A percentile compares a stretch with the other conserved stretches of the same genome.
phyloP scores from a whole-genome alignment of 1,139 yeast species.

The Hyphopichia burtonii region DNA sequence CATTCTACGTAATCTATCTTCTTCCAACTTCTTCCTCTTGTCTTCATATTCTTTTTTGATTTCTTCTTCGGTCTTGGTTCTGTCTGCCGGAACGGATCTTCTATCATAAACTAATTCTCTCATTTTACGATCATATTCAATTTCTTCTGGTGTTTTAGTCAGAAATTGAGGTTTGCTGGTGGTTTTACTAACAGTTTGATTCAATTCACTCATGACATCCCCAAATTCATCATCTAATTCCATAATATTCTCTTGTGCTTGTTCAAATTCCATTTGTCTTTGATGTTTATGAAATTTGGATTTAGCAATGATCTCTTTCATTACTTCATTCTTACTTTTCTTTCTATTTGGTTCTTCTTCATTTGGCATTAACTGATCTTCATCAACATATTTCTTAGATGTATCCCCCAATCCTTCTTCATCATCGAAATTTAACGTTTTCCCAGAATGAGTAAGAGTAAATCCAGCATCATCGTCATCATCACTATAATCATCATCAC shows the following conservation, averaged over 20 bases:
- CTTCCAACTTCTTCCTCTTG: constrained; percentile 66
- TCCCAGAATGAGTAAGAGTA: constrained; percentile 77
- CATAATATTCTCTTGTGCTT: constrained; percentile 66
- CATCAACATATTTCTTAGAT: constrained; percentile 30
- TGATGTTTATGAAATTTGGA: constrained; percentile 87
- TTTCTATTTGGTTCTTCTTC: constrained; percentile 49
- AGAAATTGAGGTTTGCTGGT: constrained; percentile 18
- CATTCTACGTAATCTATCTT: constrained; percentile 82
- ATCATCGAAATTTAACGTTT: constrained; percentile 53
- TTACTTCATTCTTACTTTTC: constrained; percentile 90
- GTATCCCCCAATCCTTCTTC: constrained; percentile 24
- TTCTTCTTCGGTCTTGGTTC: constrained; percentile 93
- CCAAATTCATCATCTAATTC: constrained; percentile 79
- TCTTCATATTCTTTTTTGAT: constrained; percentile 66
- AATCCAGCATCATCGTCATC: constrained; percentile 31
- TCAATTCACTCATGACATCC: constrained; percentile 66
- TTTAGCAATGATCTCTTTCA: constrained; percentile 95
- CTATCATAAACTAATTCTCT: constrained; percentile 79
- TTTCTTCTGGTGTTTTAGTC: constrained; percentile 44
- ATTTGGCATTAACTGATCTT: constrained; percentile 26
- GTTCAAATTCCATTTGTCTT: constrained; percentile 76
- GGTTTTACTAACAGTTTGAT: constrained; percentile 12
- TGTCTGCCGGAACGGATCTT: constrained; percentile 92
- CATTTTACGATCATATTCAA: constrained; percentile 72
- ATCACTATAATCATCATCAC: constrained; percentile 63